A percentile compares a stretch with the other conserved stretches of the same genome.
phyloP scores from a whole-genome alignment of 108 stramenopile genomes.

The Skeletonema tropicum region DNA sequence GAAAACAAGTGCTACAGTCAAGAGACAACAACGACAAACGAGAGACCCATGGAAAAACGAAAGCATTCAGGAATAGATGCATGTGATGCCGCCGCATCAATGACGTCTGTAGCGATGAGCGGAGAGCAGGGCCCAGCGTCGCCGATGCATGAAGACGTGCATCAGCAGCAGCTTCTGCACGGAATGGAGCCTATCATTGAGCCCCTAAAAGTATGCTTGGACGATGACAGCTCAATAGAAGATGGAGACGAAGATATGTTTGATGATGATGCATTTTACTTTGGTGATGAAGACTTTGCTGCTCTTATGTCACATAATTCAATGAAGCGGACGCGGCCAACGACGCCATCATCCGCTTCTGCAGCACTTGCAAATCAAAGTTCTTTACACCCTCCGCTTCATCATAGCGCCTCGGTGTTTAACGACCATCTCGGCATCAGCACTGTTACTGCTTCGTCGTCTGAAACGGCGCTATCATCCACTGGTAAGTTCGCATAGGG shows the following conservation, averaged over 20 bases:
- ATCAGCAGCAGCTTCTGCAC: constrained; percentile 1
- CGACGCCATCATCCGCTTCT: neutral
- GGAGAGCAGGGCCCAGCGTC: neutral
- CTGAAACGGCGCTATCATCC: constrained; percentile 17
- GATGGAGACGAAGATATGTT: constrained; percentile 53
- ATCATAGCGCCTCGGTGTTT: constrained; percentile 9
- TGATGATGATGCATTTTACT: constrained; percentile 51
- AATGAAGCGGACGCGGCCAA: constrained; percentile 15
- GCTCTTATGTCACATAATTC: constrained; percentile 39
- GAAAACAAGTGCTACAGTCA: neutral
- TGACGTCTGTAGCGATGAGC: neutral
- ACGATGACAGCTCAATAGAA: constrained; percentile 51
- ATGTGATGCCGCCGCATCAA: neutral
- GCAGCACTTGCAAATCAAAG: neutral
- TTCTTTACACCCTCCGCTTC: constrained; percentile 21
- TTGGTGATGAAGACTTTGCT: constrained; percentile 54
- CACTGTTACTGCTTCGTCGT: constrained; percentile 9
- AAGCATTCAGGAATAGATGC: neutral
- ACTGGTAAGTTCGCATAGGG: constrained; percentile 9
- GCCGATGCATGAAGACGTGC: neutral
- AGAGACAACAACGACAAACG: neutral
- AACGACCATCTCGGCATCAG: constrained; percentile 7
- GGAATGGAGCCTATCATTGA: constrained; percentile 20
- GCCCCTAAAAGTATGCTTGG: constrained; percentile 50
- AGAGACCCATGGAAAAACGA: neutral